Evolutionary conservation across 192 early-diverging fungal genomes (phyloP).

Genomic region (Coemansia sp.): DNA sequence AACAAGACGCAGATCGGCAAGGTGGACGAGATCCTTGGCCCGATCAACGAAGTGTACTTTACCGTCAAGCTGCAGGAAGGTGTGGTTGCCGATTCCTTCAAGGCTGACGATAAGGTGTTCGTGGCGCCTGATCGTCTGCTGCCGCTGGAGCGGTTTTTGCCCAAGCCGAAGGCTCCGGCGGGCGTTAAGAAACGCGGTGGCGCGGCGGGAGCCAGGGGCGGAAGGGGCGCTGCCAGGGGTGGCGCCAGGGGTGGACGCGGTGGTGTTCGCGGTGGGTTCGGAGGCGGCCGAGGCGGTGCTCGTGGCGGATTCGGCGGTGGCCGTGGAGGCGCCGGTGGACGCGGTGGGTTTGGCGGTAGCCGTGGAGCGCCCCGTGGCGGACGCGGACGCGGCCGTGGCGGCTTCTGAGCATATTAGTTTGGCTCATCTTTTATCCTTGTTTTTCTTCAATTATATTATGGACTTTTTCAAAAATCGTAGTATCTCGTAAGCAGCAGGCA

Average conservation of each 20-base stretch:
- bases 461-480: too few species aligned
- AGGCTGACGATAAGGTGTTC: slow-evolving; percentile 85
- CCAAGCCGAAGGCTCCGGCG: slow-evolving; percentile 76
- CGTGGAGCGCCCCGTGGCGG: too few species aligned
- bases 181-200: slow-evolving; percentile 62
- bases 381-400: slow-evolving; percentile 48
- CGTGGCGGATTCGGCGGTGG: slow-evolving; percentile 51
- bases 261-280: slow-evolving; percentile 44
- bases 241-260: slow-evolving; percentile 53
- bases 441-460: too few species aligned
- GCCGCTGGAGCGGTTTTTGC: slow-evolving; percentile 94
- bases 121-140: slow-evolving; percentile 92
- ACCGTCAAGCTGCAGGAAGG: slow-evolving; percentile 96
- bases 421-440: too few species aligned
- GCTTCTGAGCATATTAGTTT: too few species aligned
- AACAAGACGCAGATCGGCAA: slow-evolving; percentile 99
- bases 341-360: slow-evolving; percentile 55
- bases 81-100: slow-evolving; percentile 89
- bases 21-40: slow-evolving; percentile 97
- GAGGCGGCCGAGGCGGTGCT: slow-evolving; percentile 43
- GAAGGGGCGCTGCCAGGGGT: slow-evolving; percentile 25
- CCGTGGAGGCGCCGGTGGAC: slow-evolving; percentile 46
- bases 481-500: too few species aligned
- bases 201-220: slow-evolving; percentile 59
- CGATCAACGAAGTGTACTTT: slow-evolving; percentile 96